Evolutionary conservation across 2,329 filamentous ascomycete species (phyloP).

Genomic region (Trichoderma sp.): DNA sequence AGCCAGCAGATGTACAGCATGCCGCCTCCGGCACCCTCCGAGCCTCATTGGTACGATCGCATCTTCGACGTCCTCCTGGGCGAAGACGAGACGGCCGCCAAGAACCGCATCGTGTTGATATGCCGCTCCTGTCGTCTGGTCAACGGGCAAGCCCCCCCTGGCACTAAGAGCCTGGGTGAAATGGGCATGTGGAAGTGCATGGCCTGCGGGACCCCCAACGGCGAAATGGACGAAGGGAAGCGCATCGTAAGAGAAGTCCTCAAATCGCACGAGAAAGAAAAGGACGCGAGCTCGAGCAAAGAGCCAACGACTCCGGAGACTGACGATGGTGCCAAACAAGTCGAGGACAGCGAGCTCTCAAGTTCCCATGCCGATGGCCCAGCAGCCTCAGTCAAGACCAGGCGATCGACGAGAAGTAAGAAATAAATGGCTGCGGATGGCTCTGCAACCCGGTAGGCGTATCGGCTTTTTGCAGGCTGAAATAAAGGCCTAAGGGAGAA

Average conservation of each 20-base stretch:
- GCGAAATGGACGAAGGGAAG: constrained; percentile 74
- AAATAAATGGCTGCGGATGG: constrained; percentile 17
- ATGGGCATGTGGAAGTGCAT: constrained; percentile 87
- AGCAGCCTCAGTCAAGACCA: constrained; percentile 18
- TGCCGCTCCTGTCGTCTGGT: constrained; percentile 82
- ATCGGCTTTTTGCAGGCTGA: constrained; percentile 10
- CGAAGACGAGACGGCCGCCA: constrained; percentile 89
- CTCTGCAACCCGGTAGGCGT: constrained; percentile 21
- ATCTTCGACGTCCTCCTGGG: constrained; percentile 89
- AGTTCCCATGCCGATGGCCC: constrained; percentile 12
- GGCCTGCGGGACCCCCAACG: constrained; percentile 80
- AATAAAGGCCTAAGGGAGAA: constrained; percentile 26
- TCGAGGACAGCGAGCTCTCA: constrained; percentile 18
- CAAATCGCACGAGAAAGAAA: constrained; percentile 18
- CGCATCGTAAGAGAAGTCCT: constrained; percentile 71
- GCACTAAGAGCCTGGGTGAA: constrained; percentile 74
- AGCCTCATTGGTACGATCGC: constrained; percentile 87
- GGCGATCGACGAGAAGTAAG: constrained; percentile 20
- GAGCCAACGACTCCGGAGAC: constrained; percentile 30
- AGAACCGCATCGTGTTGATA: constrained; percentile 87
- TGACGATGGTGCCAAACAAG: constrained; percentile 32
- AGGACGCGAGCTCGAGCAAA: constrained; percentile 29
- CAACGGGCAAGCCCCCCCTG: constrained; percentile 93
- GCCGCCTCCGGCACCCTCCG: constrained; percentile 34
- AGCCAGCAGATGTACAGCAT: constrained; percentile 11